Percentiles rank a stretch among this genome's conserved stretches.
These are phyloP conservation scores for Syncephalastrum contaminatum DNA, from an alignment of 371 early-diverging fungal genomes.

Conservation along the genomic window DNA sequence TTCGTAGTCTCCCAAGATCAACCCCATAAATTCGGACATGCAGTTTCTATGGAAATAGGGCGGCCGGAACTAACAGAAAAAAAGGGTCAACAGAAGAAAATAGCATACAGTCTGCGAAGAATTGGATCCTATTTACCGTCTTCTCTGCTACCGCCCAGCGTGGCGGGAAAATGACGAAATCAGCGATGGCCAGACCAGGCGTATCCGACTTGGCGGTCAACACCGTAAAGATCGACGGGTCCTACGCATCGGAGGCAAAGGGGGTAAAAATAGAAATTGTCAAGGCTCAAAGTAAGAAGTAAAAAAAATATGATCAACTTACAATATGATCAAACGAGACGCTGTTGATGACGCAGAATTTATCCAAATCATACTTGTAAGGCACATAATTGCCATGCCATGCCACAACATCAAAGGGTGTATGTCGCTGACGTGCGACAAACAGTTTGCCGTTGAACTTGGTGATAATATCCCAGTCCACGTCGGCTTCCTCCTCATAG, in stretches of 20 bases:
- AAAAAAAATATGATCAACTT: slow-evolving; percentile 18
- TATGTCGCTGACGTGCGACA: slow-evolving; percentile 72
- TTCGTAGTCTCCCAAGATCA: slow-evolving; percentile 91
- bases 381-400: slow-evolving; percentile 99
- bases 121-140: slow-evolving; percentile 56
- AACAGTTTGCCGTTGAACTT: slow-evolving; percentile 88
- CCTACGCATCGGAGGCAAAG: slow-evolving; percentile 39
- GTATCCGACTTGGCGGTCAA: slow-evolving; percentile 86
- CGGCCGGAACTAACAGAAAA: slow-evolving; percentile 72
- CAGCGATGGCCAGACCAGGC: slow-evolving; percentile 90
- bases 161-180: slow-evolving; percentile 98
- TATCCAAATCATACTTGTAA: slow-evolving; percentile 89
- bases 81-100: slow-evolving; percentile 1
- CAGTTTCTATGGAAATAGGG: slow-evolving; percentile 96
- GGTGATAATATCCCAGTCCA: slow-evolving; percentile 65
- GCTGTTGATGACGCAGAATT: slow-evolving; percentile 85
- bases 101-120: not conserved
- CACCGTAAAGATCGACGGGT: slow-evolving; percentile 95
- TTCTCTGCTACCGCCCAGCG: slow-evolving; percentile 92
- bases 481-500: slow-evolving; percentile 65
- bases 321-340: slow-evolving; percentile 91
- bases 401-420: slow-evolving; percentile 95
- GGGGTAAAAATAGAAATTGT: not conserved
- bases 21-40: slow-evolving; percentile 96
- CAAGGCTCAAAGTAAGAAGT: not conserved